Base-by-base conservation (phyloP, 1,139 yeast genomes). In the Blastobotrys malaysiensis region DNA sequence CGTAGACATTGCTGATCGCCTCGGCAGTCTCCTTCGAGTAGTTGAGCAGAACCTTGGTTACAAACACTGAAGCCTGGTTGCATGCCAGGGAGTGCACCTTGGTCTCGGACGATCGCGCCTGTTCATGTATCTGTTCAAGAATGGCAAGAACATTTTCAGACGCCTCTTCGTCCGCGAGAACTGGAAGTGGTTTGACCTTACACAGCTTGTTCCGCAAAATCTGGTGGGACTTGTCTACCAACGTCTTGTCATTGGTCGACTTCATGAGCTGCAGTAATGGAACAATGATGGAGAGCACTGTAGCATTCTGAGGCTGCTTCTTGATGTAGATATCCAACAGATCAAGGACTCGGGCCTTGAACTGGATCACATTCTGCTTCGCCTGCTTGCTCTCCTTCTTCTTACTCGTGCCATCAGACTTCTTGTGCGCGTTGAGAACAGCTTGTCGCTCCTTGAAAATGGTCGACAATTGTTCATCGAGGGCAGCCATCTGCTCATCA, bases 401-500 rank as follows among this genome's bases (percentile, higher is more conserved):
- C 55, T 62, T 56, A 53, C 60, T 62, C 55, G 63, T 58, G 49
- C 63, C 58, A 44, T 57, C 50, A 49, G 63, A 57, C 51, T 63
- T 57, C 56, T 61, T 62, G 52, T 62, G 57, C 14, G 56, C 61
- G 14, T 58, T 55, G 5, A 63, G 54, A 5, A 59, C 64, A 39
- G 57, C 57, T 44, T 61, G 63, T 18, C 76, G 81, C 64, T 90
- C 93, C 63, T 86, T 82, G 77, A 93, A 93, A 55, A 93, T 93
- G 54, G 79, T 80, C 0, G 97, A 82, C 36, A 93, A 75, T 58
- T 89, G 95, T 24, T 79, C 89, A 68, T 93, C 99, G 67, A 93
- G 80, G 14, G 93, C 96, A 84, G 91, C 83, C 99, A 93, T 93
- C 69, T 90, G 91, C 62, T 91, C 98, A 68, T 93, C 99, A 62